These are phyloP conservation scores for Claviceps sp. DNA, from an alignment of 2,329 filamentous ascomycete species.

Conservation along the genomic window DNA sequence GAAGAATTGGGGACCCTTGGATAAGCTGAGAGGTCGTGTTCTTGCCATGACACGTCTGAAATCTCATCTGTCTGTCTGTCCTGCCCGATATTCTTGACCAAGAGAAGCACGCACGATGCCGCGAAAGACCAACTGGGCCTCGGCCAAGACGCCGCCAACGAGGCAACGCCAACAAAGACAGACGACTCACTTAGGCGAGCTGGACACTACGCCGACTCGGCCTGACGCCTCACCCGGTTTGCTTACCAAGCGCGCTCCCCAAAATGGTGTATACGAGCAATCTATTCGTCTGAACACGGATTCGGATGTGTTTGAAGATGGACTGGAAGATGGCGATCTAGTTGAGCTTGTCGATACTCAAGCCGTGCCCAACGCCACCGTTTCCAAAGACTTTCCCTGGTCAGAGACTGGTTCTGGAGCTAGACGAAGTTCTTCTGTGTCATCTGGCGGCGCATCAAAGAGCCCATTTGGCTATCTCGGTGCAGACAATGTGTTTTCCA, in stretches of 20 bases:
- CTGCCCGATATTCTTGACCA: background rate
- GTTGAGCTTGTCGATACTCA: slow-evolving; percentile 8
- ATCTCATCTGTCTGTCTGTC: background rate
- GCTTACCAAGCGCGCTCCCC: background rate
- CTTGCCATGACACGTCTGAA: background rate
- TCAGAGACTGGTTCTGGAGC: slow-evolving; percentile 16
- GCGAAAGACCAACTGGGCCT: background rate
- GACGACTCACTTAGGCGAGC: slow-evolving; percentile 14
- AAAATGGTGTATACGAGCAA: background rate
- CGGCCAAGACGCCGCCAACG: slow-evolving; percentile 1
- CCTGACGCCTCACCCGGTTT: slow-evolving; percentile 9
- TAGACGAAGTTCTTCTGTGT: slow-evolving; percentile 18
- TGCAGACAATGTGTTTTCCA: slow-evolving; percentile 16
- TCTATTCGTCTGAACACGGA: background rate
- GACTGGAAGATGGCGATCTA: slow-evolving; percentile 14
- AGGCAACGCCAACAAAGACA: slow-evolving; percentile 7
- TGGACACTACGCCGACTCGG: slow-evolving; percentile 22
- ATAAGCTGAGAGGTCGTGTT: background rate
- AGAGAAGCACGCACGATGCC: background rate
- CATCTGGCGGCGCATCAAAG: slow-evolving; percentile 5
- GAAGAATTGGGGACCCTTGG: background rate
- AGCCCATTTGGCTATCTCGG: slow-evolving; percentile 13
- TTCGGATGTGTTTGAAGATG: slow-evolving; percentile 12
- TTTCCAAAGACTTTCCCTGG: slow-evolving; percentile 12
- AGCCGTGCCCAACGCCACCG: background rate